These are phyloP conservation scores for Phytophthora constricta DNA, from an alignment of 352 stramenopile genomes.

Conservation along the genomic window DNA sequence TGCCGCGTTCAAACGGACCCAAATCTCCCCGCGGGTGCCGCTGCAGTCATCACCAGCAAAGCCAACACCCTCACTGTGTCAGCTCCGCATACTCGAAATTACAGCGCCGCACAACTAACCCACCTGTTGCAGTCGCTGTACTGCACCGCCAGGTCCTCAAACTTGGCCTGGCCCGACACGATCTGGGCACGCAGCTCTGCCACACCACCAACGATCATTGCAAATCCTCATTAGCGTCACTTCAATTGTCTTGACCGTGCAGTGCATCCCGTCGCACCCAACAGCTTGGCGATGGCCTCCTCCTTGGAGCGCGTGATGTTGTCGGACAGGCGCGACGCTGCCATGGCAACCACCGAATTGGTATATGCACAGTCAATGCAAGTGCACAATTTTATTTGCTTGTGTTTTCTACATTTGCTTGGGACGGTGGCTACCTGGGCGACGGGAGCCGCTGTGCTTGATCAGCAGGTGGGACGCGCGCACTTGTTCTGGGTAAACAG, in stretches of 20 bases:
- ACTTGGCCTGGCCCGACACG: constrained; percentile 75
- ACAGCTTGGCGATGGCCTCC: constrained; percentile 88
- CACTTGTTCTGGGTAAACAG: constrained; percentile 62
- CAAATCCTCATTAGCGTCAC: neutral
- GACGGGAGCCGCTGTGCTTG: constrained; percentile 94
- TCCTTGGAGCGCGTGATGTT: constrained; percentile 92
- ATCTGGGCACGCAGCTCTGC: constrained; percentile 83
- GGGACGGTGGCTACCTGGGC: constrained; percentile 51
- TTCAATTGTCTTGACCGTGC: neutral
- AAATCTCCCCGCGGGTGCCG: constrained; percentile 90
- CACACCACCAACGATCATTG: neutral
- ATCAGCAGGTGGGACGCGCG: constrained; percentile 93
- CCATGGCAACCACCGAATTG: too few relatives aligned
- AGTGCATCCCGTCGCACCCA: constrained; percentile 44
- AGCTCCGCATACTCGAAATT: too few relatives aligned
- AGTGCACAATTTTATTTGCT: neutral
- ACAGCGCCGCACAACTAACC: too few relatives aligned
- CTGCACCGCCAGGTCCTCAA: constrained; percentile 81
- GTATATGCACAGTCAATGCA: too few relatives aligned
- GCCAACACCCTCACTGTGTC: too few relatives aligned
- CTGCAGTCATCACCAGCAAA: constrained; percentile 29
- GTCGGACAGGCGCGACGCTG: constrained; percentile 88
- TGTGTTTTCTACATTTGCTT: neutral
- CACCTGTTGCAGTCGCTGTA: constrained; percentile 86
- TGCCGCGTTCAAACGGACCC: constrained; percentile 84